Evolutionary conservation across 1,284 basidiomycete species (phyloP).

Genomic region (Athelia sp.): DNA sequence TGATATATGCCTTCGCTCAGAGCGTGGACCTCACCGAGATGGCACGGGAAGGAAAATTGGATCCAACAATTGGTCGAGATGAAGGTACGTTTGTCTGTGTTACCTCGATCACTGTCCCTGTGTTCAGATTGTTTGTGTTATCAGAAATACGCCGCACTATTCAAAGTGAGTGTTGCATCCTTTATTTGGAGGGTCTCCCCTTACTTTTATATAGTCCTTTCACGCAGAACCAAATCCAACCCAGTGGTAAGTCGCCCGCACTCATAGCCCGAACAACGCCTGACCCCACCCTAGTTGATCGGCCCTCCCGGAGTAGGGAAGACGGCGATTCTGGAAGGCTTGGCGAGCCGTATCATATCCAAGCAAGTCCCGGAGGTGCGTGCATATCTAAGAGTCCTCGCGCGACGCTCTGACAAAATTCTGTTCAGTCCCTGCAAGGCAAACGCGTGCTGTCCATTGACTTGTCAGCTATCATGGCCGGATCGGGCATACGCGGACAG

Average conservation of each 20-base stretch:
- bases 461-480: constrained; percentile 77
- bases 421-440: constrained; percentile 65
- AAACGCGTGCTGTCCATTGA: constrained; percentile 84
- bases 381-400: not conserved
- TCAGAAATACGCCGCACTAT: constrained; percentile 86
- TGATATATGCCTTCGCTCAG: constrained; percentile 26
- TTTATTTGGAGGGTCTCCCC: not conserved
- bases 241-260: constrained; percentile 57
- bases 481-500: constrained; percentile 84
- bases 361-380: constrained; percentile 88
- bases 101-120: not conserved
- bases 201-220: constrained; percentile 47
- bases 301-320: constrained; percentile 86
- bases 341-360: constrained; percentile 84
- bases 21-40: constrained; percentile 83
- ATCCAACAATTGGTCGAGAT: constrained; percentile 87
- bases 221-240: constrained; percentile 82
- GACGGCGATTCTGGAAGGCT: constrained; percentile 89
- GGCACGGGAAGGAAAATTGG: constrained; percentile 80
- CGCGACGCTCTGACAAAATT: not conserved
- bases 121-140: constrained; percentile 4
- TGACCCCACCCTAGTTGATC: constrained; percentile 45
- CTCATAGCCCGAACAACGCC: not conserved
- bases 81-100: constrained; percentile 47
- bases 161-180: constrained; percentile 58